These are phyloP conservation scores for Arthrinium phaeospermum DNA, from an alignment of 2,329 filamentous ascomycete species.

Conservation along the genomic window DNA sequence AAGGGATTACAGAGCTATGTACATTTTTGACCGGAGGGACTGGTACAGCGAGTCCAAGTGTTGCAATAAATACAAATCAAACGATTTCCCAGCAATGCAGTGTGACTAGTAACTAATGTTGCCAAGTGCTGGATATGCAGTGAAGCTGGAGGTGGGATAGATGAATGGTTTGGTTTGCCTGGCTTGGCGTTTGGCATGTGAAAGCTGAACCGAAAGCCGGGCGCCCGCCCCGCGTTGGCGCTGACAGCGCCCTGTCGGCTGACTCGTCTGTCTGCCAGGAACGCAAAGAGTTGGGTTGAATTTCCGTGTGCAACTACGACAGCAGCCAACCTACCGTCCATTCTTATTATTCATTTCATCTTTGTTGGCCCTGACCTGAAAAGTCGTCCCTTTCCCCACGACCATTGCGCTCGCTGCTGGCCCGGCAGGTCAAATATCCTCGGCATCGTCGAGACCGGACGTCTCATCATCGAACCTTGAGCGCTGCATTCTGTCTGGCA, in stretches of 20 bases:
- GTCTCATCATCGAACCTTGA: not conserved
- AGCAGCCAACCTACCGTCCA: conserved; percentile 25
- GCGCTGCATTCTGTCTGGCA: not conserved
- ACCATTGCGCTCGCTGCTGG: not conserved
- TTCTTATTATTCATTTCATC: conserved; percentile 28
- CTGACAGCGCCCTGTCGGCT: conserved; percentile 5
- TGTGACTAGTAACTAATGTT: not conserved
- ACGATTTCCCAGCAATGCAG: not conserved
- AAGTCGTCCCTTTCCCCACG: not conserved
- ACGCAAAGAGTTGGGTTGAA: not conserved
- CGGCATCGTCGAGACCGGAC: not conserved
- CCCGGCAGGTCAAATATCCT: not conserved
- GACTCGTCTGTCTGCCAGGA: not conserved
- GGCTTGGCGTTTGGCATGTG: not conserved
- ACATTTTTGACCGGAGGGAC: not conserved
- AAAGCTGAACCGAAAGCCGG: conserved; percentile 2
- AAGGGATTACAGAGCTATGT: not conserved
- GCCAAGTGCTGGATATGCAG: not conserved
- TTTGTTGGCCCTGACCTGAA: not conserved
- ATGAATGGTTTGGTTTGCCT: not conserved
- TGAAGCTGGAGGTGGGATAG: not conserved
- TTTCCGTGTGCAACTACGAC: conserved; percentile 14
- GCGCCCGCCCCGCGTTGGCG: conserved; percentile 4
- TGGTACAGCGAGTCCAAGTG: not conserved
- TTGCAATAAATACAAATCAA: not conserved